Evolutionary conservation across 495 filamentous ascomycete species (phyloP).

Genomic region (Wilcoxina mikolae): DNA sequence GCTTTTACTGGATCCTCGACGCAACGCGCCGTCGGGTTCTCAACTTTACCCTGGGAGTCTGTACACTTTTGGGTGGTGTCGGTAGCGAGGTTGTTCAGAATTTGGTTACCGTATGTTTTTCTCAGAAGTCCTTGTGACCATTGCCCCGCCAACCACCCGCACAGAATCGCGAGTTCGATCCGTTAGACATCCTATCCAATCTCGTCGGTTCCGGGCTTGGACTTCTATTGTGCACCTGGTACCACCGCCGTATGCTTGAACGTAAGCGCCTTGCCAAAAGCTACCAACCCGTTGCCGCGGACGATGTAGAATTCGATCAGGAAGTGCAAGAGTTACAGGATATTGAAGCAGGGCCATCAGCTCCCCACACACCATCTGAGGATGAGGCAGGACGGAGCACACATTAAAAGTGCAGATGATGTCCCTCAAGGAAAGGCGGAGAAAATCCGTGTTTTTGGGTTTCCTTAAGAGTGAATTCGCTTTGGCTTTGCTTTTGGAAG

Average conservation of each 20-base stretch:
- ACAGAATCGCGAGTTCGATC: conserved; percentile 54
- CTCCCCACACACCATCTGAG: neutral
- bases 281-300: conserved; percentile 19
- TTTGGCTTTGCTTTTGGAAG: neutral
- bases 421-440: neutral
- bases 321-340: conserved; percentile 32
- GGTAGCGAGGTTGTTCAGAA: conserved; percentile 78
- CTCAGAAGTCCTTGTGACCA: neutral
- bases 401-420: neutral
- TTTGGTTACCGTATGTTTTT: conserved; percentile 35
- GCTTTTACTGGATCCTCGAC: conserved; percentile 96
- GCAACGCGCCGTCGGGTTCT: conserved; percentile 68
- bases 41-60: conserved; percentile 65
- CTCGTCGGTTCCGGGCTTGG: conserved; percentile 59
- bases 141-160: neutral
- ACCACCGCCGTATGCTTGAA: conserved; percentile 91
- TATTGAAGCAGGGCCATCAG: conserved; percentile 36
- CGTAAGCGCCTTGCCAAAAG: conserved; percentile 56
- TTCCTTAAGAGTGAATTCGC: too few relatives aligned
- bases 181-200: conserved; percentile 76
- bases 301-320: conserved; percentile 13
- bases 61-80: conserved; percentile 37
- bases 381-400: neutral
- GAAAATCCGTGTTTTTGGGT: too few relatives aligned
- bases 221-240: conserved; percentile 65